Conservation (phyloP, 805 yeast genomes). For the Blastobotrys parvus region DNA sequence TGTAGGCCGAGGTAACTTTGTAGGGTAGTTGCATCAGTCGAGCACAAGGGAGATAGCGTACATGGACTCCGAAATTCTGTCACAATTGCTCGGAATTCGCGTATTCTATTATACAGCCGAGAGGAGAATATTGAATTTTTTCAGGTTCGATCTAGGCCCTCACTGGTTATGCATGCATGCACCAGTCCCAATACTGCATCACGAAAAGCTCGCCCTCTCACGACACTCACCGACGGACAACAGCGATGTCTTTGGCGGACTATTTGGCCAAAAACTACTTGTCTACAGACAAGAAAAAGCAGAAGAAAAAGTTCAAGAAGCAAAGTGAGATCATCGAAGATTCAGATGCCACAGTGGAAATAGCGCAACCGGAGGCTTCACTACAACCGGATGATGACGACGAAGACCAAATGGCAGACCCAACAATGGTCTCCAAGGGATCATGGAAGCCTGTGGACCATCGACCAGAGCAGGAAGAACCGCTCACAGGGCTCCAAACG, state of each 20-base stretch:
- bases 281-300: slow-evolving; percentile 24
- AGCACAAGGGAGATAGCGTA: too few relatives aligned
- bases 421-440: neutral
- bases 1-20: too few relatives aligned
- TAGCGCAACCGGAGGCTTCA: neutral
- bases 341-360: neutral
- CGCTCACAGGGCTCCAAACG: slow-evolving; percentile 39
- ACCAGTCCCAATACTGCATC: too few relatives aligned
- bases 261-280: slow-evolving; percentile 41
- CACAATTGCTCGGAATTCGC: too few relatives aligned
- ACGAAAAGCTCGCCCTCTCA: too few relatives aligned
- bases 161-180: too few relatives aligned
- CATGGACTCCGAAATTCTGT: too few relatives aligned
- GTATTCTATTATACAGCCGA: too few relatives aligned
- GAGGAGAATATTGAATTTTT: too few relatives aligned
- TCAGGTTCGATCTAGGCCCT: too few relatives aligned
- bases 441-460: neutral
- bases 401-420: neutral
- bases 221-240: too few relatives aligned
- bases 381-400: neutral
- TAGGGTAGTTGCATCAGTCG: too few relatives aligned
- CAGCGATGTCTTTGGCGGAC: slow-evolving; percentile 41
- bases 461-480: slow-evolving; percentile 8
- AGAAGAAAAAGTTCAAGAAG: slow-evolving; percentile 14
- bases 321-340: neutral